These are phyloP conservation scores for Vitis hybrid DNA, from an alignment of 177 flowering plant species.

Conservation along the genomic window DNA sequence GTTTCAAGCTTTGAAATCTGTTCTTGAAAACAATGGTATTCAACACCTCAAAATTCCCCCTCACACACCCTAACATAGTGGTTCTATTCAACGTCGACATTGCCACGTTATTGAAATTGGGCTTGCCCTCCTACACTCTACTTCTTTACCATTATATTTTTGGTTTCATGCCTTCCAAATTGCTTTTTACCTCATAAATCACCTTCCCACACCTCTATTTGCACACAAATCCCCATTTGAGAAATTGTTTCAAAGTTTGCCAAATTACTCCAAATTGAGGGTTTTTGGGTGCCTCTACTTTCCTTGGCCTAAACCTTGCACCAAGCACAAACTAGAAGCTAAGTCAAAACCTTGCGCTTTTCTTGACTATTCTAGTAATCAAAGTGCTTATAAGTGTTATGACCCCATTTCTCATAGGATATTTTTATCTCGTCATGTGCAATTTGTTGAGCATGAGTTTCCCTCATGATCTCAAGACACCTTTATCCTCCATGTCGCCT, in stretches of 20 bases:
- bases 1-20: neutral
- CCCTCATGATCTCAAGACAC: neutral
- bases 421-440: slow-evolving; percentile 13
- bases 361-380: slow-evolving; percentile 1
- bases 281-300: neutral
- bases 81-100: too few species aligned
- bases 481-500: too few species aligned
- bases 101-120: too few species aligned
- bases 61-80: too few species aligned
- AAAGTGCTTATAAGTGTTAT: slow-evolving; percentile 3
- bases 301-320: neutral
- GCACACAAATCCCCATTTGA: neutral
- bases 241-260: neutral
- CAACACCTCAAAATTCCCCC: too few species aligned
- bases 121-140: neutral
- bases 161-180: neutral
- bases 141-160: neutral
- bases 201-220: neutral
- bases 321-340: neutral
- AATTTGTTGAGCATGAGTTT: slow-evolving; percentile 9
- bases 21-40: neutral
- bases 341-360: neutral
- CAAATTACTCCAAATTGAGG: neutral
- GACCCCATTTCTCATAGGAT: neutral
- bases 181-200: neutral